These are phyloP conservation scores for Poteriospumella lacustris DNA, from an alignment of 108 stramenopile genomes.

Conservation along the genomic window DNA sequence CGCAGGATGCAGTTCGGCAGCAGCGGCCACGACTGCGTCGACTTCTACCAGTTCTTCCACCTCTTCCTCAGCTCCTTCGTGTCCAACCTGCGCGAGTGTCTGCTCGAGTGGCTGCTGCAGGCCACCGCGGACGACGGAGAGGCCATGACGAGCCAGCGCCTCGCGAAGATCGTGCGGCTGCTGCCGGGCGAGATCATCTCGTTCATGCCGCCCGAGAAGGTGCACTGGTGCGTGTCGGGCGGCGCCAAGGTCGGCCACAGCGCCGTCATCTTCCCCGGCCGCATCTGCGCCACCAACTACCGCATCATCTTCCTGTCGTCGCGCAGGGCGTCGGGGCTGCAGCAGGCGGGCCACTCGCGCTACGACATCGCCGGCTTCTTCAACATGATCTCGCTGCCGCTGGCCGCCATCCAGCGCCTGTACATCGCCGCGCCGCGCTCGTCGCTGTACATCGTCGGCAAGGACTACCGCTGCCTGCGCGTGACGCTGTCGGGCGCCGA, in stretches of 20 bases:
- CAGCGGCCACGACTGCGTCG: background rate
- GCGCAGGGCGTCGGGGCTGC: background rate
- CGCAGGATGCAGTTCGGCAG: background rate
- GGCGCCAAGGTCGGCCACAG: background rate
- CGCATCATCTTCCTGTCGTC: slow-evolving; percentile 2
- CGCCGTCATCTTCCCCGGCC: background rate
- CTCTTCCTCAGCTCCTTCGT: background rate
- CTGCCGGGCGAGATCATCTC: slow-evolving; percentile 4
- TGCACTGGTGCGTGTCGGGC: background rate
- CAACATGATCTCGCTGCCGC: background rate
- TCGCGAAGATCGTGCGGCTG: background rate
- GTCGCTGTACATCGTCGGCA: background rate
- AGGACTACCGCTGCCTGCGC: slow-evolving; percentile 11
- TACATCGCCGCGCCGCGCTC: background rate
- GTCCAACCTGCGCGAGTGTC: background rate
- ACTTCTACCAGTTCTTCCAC: background rate
- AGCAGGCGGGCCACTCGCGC: background rate
- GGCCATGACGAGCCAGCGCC: background rate
- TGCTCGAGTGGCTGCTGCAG: slow-evolving; percentile 12
- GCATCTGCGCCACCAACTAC: slow-evolving; percentile 1
- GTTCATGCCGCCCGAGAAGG: background rate
- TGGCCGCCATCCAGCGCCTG: background rate
- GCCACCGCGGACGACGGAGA: background rate
- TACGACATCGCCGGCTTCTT: slow-evolving; percentile 13
- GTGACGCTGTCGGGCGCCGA: background rate